Conservation (phyloP, 2,329 filamentous ascomycete genomes). For the Ceratocystis colombiana region DNA sequence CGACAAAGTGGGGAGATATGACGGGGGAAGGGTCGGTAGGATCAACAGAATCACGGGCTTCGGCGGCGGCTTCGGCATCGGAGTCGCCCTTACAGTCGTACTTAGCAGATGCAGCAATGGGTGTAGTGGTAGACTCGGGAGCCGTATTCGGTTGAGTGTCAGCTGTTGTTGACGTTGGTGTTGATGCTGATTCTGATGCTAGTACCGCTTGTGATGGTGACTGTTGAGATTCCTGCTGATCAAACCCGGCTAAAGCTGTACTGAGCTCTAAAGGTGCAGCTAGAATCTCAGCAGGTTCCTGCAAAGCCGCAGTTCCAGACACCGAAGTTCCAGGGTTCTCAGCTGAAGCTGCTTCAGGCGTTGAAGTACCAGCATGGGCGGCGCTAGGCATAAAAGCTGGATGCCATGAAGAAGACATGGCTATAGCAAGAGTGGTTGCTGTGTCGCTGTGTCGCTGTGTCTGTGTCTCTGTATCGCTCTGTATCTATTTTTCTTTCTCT, state of each 20-base stretch:
- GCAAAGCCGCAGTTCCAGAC: neutral
- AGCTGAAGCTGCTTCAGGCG: neutral
- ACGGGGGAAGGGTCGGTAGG: conserved; percentile 16
- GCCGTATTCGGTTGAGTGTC: too few relatives aligned
- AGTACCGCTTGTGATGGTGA: too few relatives aligned
- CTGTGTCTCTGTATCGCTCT: too few relatives aligned
- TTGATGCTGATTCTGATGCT: neutral
- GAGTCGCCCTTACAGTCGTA: neutral
- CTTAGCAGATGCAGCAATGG: neutral
- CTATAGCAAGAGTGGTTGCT: conserved; percentile 24
- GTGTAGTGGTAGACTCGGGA: neutral
- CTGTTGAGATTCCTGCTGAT: too few relatives aligned
- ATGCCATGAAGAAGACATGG: conserved; percentile 38
- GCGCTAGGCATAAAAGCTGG: conserved; percentile 35
- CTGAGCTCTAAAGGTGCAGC: neutral
- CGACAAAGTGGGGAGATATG: conserved; percentile 24
- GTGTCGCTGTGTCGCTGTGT: neutral
- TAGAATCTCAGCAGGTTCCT: neutral
- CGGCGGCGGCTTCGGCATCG: neutral
- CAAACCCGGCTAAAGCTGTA: too few relatives aligned
- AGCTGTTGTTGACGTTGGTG: neutral
- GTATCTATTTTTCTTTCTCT: too few relatives aligned
- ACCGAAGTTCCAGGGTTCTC: neutral
- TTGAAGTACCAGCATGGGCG: neutral
- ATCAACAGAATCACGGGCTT: neutral